Conservation (phyloP, 2,329 filamentous ascomycete species). For the Verticillium tricorpus region DNA sequence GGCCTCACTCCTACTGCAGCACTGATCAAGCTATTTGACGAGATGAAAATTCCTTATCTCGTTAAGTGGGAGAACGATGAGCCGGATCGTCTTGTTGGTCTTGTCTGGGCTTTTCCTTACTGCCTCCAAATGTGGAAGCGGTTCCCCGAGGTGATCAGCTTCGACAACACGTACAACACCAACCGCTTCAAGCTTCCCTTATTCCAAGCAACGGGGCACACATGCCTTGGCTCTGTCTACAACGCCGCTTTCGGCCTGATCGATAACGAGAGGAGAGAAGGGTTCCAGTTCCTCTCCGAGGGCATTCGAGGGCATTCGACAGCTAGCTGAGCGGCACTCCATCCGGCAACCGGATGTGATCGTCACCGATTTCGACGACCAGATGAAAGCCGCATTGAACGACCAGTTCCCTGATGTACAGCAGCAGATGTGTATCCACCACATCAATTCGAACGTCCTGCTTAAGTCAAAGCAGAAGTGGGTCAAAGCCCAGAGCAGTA, state of each 20-base stretch:
- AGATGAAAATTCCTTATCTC: constrained; percentile 12
- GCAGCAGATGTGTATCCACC: constrained; percentile 1
- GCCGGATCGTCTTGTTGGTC: constrained; percentile 8
- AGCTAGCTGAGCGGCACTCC: neutral
- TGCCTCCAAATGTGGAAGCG: constrained; percentile 12
- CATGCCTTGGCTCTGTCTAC: constrained; percentile 1
- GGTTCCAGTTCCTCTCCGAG: constrained; percentile 1
- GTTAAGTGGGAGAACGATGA: constrained; percentile 12
- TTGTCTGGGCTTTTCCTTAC: constrained; percentile 12
- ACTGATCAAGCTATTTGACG: constrained; percentile 14
- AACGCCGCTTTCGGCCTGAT: constrained; percentile 3
- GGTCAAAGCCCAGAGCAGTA: neutral
- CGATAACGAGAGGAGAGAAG: constrained; percentile 1
- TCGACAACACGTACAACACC: constrained; percentile 13
- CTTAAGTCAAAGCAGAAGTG: neutral
- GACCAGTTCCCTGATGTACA: constrained; percentile 2
- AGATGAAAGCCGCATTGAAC: constrained; percentile 1
- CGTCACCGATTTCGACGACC: constrained; percentile 3
- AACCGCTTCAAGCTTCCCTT: constrained; percentile 11
- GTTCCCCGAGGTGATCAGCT: constrained; percentile 9
- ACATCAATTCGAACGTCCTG: neutral
- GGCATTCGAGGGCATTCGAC: neutral
- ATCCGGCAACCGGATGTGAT: constrained; percentile 1
- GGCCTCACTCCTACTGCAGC: constrained; percentile 9
- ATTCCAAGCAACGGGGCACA: constrained; percentile 1